Conservation (phyloP, 164 flowering plant genomes). For the Magnolia sinica region DNA sequence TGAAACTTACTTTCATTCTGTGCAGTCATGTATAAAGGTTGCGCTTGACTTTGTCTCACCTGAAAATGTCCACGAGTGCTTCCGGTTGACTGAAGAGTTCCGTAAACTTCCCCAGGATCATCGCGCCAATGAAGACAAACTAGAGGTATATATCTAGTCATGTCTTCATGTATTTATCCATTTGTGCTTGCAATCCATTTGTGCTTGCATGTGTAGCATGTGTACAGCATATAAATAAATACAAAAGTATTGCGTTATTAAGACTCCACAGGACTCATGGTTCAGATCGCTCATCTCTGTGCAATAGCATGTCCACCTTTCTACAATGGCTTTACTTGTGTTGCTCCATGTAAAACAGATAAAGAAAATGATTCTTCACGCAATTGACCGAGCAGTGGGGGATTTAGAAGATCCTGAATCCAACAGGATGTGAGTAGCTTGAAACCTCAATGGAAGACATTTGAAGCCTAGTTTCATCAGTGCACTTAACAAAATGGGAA, state of each 20-base stretch:
- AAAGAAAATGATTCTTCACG: slow-evolving; percentile 18
- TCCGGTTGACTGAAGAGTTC: slow-evolving; percentile 27
- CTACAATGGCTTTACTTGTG: background rate
- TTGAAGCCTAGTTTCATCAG: background rate
- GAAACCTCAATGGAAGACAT: background rate
- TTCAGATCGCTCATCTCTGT: too few relatives aligned
- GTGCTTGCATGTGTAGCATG: background rate
- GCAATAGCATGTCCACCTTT: too few relatives aligned
- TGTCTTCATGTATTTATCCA: background rate
- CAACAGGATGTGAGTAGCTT: background rate
- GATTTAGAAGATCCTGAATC: background rate
- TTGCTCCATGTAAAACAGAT: slow-evolving; percentile 4
- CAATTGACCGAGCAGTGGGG: background rate
- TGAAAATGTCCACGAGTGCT: slow-evolving; percentile 24
- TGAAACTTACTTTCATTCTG: background rate
- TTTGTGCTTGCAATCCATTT: background rate
- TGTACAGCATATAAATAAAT: background rate
- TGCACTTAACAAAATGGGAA: background rate
- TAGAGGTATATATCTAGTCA: slow-evolving; percentile 17
- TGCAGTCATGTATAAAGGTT: slow-evolving; percentile 32
- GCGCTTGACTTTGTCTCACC: slow-evolving; percentile 33
- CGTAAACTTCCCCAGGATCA: slow-evolving; percentile 26
- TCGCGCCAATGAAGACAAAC: slow-evolving; percentile 25
- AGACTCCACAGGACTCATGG: too few relatives aligned
- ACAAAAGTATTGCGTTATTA: background rate